These are phyloP conservation scores for Fabrea salina DNA, from an alignment of 169 alveolate species.

Conservation along the genomic window DNA sequence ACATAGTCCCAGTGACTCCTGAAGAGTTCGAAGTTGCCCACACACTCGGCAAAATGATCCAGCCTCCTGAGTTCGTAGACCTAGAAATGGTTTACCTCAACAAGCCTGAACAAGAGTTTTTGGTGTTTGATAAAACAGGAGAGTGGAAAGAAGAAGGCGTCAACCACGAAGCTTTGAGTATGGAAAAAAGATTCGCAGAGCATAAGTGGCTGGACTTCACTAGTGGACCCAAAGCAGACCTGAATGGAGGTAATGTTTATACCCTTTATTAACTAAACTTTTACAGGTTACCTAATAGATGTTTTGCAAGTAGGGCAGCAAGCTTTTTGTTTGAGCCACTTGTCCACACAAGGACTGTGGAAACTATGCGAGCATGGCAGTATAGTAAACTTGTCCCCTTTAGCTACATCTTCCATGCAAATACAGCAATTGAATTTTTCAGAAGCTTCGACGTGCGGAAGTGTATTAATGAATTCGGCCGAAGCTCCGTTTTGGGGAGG, in stretches of 20 bases:
- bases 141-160: constrained; percentile 46
- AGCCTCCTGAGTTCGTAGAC: constrained; percentile 37
- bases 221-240: background rate
- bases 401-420: constrained; percentile 22
- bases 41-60: constrained; percentile 27
- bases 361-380: constrained; percentile 46
- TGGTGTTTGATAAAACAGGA: constrained; percentile 46
- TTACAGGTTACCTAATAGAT: background rate
- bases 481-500: too few species aligned
- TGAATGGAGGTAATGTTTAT: background rate
- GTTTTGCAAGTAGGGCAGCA: constrained; percentile 49
- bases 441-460: background rate
- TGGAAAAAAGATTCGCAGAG: constrained; percentile 37
- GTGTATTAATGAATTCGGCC: too few species aligned
- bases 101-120: constrained; percentile 34
- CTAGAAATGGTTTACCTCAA: constrained; percentile 43
- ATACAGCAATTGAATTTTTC: constrained; percentile 28
- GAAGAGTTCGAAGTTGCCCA: constrained; percentile 35
- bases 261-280: background rate
- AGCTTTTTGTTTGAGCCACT: constrained; percentile 34
- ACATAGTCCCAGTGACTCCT: constrained; percentile 46
- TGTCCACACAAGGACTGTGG: constrained; percentile 37
- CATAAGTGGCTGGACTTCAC: constrained; percentile 41
- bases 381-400: constrained; percentile 16
- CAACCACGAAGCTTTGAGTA: constrained; percentile 32